Evolutionary conservation across 2,329 filamentous ascomycete species (phyloP), one percentile per base, ranked within the genome.

Genomic region (Aspergillus luchuensis): DNA sequence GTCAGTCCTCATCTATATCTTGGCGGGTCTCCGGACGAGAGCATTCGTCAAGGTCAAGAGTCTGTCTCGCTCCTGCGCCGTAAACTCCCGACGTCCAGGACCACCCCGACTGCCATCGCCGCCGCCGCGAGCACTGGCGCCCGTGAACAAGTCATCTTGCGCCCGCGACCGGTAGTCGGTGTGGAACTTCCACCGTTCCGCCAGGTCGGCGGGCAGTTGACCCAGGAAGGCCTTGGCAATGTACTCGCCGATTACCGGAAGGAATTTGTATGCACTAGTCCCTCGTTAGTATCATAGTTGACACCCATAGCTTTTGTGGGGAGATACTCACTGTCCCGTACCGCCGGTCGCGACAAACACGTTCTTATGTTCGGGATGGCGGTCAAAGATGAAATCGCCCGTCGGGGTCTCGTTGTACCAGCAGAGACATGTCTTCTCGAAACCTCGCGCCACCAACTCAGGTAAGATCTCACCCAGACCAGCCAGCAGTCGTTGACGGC

Each of bases 391-490:
- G 76, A 89, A 91, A 68, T 91, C 86, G 5, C 84, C 88, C 3
- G 84, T 86, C 2, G 84, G 80, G 23, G 89, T 91, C 70, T 91
- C 89, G 2, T 85, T 85, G 71, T 91, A 91, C 88, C 89, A 91
- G 76, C 89, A 91, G 33, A 91, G 72, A 13, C 85, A 80, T 1
- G 83, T 85, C 57, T 80, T 79, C 60, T 77, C 77, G 74, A 89
- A 90, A 0, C 83, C 82, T n/a, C 87, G 79, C 10, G 79, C 75
- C 45, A 79, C 79, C 2, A 89, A 74, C 5, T 81, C 80, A 0
- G 88, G 86, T 2, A 90, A 79, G 61, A 89, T 82, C 59, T 85
- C 80, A 2, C 73, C 76, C 17, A 91, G 75, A 1, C 83, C 88
- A 1, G 79, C 76, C 21, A 86, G 83, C 51, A 90, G 82, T 41